Evolutionary conservation across 495 filamentous ascomycete species (phyloP), one percentile per base, ranked within the genome.

Genomic region (Evansstolkia leycettana): DNA sequence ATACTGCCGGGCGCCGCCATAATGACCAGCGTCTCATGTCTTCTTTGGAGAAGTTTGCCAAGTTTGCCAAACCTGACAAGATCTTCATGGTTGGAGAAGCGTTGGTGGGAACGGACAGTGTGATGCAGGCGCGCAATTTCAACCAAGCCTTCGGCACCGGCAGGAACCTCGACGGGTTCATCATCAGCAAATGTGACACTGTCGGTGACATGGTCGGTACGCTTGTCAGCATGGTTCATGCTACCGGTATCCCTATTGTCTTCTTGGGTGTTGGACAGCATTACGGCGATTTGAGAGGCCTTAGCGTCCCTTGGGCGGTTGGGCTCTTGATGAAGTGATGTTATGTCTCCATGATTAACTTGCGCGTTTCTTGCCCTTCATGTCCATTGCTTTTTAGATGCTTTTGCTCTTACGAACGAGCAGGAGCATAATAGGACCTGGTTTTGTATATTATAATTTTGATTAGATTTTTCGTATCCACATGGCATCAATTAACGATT

Each of bases 31-130:
- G 90, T 0, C 70, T 98, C 37, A 96, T 98, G 92, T 85, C 80
- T 11, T 84, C 78, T 3, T 64, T 98, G 25, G 89, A 95, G 64
- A 96, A 96, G 48, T 98, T 98, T 50, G 90, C 83, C 43, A 90
- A 93, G 49, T 80, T 95, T 49, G 90, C 90, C 6, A 70, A 85
- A 34, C 92, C 92, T 2, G 88, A 98, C 55, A 96, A 98, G 69
- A 94, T 96, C 40, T 72, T 98, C 48, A 96, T 98, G 90, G 90
- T 98, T 52, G 90, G 87, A 39, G 90, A 98, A 72, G 90, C 90
- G 14, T 70, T 98, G 6, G 92, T 96, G 2, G 90, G 90, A 15
- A 89, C 81, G 7, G 92, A 98, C 55, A 84, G 81, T 13, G 92
- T 98, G 26, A 82, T 83, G 39, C 90, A 98, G 65, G 90, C 92